These are phyloP conservation scores for Globisporangium takayamanum DNA, from an alignment of 352 stramenopile genomes.

Conservation along the genomic window DNA sequence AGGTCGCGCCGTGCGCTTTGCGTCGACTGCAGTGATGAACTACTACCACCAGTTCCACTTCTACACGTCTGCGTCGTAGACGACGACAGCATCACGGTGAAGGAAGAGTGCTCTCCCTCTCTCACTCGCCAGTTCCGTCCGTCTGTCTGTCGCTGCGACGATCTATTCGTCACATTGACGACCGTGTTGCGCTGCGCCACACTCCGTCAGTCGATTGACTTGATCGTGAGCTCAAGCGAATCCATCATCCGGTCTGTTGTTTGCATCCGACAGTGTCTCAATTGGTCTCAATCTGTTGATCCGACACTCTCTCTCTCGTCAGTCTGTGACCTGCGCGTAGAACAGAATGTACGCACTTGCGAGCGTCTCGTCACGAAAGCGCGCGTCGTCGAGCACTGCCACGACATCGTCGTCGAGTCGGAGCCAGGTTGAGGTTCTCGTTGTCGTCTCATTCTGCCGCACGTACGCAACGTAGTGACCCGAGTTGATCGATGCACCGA, in stretches of 20 bases:
- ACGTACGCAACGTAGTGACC: slow-evolving; percentile 79
- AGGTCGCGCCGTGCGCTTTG: slow-evolving; percentile 67
- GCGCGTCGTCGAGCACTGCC: slow-evolving; percentile 32
- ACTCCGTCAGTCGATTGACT: no score
- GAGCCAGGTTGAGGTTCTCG: slow-evolving; percentile 33
- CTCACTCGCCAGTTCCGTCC: no score
- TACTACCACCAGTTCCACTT: slow-evolving; percentile 88
- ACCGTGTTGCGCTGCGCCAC: no score
- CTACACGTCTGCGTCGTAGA: slow-evolving; percentile 83
- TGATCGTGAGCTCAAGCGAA: no score
- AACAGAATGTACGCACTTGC: slow-evolving; percentile 72
- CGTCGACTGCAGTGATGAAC: slow-evolving; percentile 56
- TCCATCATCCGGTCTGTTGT: no score
- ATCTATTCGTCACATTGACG: no score
- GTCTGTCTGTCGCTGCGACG: no score
- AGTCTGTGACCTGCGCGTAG: slow-evolving; percentile 31
- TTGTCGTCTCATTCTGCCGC: slow-evolving; percentile 2
- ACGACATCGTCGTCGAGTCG: slow-evolving; percentile 69
- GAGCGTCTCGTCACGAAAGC: slow-evolving; percentile 43
- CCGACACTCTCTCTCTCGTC: neutral
- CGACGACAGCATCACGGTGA: neutral
- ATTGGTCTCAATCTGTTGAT: no score
- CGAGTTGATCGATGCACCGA: slow-evolving; percentile 48
- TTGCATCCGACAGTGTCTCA: no score
- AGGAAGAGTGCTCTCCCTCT: no score